Evolutionary conservation across 345 rosid genomes (phyloP).

Genomic region (Populus alba): DNA sequence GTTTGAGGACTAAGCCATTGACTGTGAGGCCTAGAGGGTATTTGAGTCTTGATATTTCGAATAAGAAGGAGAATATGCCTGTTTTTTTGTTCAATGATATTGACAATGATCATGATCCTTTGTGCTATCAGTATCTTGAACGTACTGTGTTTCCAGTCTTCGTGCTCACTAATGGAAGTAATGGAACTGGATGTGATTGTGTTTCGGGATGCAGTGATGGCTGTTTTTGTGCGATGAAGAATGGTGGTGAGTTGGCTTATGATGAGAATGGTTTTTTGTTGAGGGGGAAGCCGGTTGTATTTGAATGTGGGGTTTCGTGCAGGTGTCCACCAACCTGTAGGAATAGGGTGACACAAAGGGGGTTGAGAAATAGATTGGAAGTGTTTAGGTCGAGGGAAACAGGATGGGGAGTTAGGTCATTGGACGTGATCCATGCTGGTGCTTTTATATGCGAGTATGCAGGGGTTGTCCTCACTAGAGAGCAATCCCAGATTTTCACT

Average conservation of each 20-base stretch:
- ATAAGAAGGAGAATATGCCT: slow-evolving; percentile 56
- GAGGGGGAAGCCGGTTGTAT: slow-evolving; percentile 70
- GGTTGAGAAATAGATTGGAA: slow-evolving; percentile 66
- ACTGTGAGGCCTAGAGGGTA: slow-evolving; percentile 68
- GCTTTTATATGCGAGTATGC: slow-evolving; percentile 86
- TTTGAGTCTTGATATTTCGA: slow-evolving; percentile 71
- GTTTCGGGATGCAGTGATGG: slow-evolving; percentile 56
- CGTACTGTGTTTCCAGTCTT: slow-evolving; percentile 62
- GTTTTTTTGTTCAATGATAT: slow-evolving; percentile 72
- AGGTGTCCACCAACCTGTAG: slow-evolving; percentile 73
- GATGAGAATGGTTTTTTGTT: slow-evolving; percentile 59
- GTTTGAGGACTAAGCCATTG: slow-evolving; percentile 53
- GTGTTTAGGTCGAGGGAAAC: slow-evolving; percentile 87
- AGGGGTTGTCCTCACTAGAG: slow-evolving; percentile 82
- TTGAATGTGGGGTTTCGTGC: slow-evolving; percentile 78
- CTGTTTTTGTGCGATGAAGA: slow-evolving; percentile 68
- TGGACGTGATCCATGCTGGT: slow-evolving; percentile 87
- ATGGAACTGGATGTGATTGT: slow-evolving; percentile 70
- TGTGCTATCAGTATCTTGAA: slow-evolving; percentile 70
- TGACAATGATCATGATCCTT: slow-evolving; percentile 72
- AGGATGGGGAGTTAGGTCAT: slow-evolving; percentile 90
- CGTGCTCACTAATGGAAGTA: slow-evolving; percentile 31
- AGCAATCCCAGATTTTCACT: slow-evolving; percentile 70
- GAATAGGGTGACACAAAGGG: slow-evolving; percentile 75
- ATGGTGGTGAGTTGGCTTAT: slow-evolving; percentile 80